A percentile compares a stretch with the other conserved stretches of the same genome.
phyloP scores from a whole-genome alignment of 306 rosid genomes.

The Prunus mira region DNA sequence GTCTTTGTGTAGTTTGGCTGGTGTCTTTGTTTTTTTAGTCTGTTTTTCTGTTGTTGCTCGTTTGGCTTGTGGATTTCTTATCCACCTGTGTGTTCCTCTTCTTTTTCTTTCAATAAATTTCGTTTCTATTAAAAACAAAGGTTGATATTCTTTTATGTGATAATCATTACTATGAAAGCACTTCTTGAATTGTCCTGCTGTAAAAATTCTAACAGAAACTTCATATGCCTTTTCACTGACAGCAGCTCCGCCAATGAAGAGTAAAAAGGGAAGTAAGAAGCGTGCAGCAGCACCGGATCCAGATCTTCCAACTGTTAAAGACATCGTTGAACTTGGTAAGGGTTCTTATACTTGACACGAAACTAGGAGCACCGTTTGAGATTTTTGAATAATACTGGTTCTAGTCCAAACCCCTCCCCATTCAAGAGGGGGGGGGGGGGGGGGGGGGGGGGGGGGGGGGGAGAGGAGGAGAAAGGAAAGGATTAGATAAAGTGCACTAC shows the following conservation, averaged over 20 bases:
- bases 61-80: too few species aligned
- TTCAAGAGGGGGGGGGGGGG: not conserved
- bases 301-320: slow-evolving; percentile 9
- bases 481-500: not conserved
- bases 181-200: not conserved
- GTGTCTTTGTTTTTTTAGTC: too few species aligned
- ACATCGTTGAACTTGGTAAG: slow-evolving; percentile 25
- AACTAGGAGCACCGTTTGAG: not conserved
- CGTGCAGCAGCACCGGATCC: slow-evolving; percentile 27
- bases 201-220: not conserved
- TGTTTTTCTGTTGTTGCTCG: too few species aligned
- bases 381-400: not conserved
- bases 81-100: too few species aligned
- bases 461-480: not conserved
- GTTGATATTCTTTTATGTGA: not conserved
- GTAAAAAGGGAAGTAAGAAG: slow-evolving; percentile 35
- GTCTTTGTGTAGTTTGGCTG: too few species aligned
- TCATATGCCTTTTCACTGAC: not conserved
- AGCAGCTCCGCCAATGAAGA: not conserved
- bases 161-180: not conserved
- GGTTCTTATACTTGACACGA: not conserved
- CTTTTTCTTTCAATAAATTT: too few species aligned
- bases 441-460: too few species aligned
- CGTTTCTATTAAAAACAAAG: too few species aligned
- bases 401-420: not conserved